Evolutionary conservation across 2,329 filamentous ascomycete species (phyloP), one percentile per base, ranked within the genome.

Genomic region (Helminthosporium solani): DNA sequence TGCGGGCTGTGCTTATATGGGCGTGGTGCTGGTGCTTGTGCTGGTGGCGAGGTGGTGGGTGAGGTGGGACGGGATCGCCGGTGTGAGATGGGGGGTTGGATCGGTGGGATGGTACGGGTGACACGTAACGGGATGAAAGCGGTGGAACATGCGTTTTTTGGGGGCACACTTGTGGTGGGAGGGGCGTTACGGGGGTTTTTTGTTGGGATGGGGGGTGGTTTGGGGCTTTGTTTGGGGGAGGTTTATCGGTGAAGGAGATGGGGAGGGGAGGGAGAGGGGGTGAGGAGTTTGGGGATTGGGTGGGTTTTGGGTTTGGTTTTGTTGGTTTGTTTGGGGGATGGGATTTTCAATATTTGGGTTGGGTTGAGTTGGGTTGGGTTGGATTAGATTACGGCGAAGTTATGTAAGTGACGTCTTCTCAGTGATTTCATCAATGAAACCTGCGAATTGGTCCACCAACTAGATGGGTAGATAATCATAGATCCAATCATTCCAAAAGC

Each of bases 111-210:
- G n/a, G 23, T 5, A 25, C 9, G 47, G 47, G 50, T 44, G 44
- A 43, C 47, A 34, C 21, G 31, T 20, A 27, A 44, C 34, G 43
- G 36, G 46, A 46, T 47, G 42, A 55, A 58, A 54, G 47, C 44
- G 53, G 56, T 61, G 51, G 49, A 52, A 60, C 52, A 52, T 64
- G 53, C 58, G 44, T 52, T 49, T 18, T 21, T n/a, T 12, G 43
- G 36, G 16, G 46, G 28, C 6, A 39, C 36, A 16, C 31, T 34
- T 42, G 40, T 9, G 16, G 12, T 39, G 36, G 3, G 23, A 11
- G 16, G 27, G 45, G 50, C 56, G 34, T 30, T 45, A 52, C 53
- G 40, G 53, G 34, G 42, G 4, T 25, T 25, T 9, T 25, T 25
- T 25, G 5, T 25, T 9, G 12, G 28, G 7, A 8, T 31, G 28